Evolutionary conservation across 805 yeast genomes (phyloP), one percentile per base, ranked within the genome.

Genomic region (Metschnikowia picachoensis): DNA sequence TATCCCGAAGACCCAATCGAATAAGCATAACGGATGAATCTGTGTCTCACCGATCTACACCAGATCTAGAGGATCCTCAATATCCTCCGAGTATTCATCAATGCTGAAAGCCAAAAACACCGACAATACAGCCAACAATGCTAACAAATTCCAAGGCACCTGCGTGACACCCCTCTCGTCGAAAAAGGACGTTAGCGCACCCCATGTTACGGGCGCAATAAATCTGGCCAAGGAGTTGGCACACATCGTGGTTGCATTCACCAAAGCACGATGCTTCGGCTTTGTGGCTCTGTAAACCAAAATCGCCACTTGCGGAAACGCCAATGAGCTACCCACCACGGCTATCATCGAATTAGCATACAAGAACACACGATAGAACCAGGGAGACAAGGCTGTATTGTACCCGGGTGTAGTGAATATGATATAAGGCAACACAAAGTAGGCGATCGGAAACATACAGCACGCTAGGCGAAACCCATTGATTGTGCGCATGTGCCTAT

Each of bases 141-240:
- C 59, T 42, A 70, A 56, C 10, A 61, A 20, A 37, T 55, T 57
- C 75, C 75, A 70, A 1, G 70, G 57, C 7, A 66, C 38, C 30
- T 62, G 60, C 2, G 62, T 68, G 15, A 58, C 43, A 4, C 57
- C 50, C 11, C 54, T 46, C 11, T 47, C 46, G 43, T 68, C 70
- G 17, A 58, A 59, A 27, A 52, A 56, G 2, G 72, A 58, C 50
- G 69, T 67, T 28, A 70, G 48, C 27, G 56, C 64, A 4, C 86
- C 86, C 82, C 83, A 80, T 1, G 67, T 30, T 8, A 80, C 58
- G 0, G 87, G 87, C 3, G 80, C 86, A 0, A 75, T 37, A 43
- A 76, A 80, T 52, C 87, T 64, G 0, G 85, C 83, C 31, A 76
- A 60, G 1, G 87, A 74, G 15, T 76, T 62, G 33, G 74, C 67